Evolutionary conservation across 768 basidiomycete genomes (phyloP), one percentile per base, ranked within the genome.

Genomic region (Rhizopogon sp.): DNA sequence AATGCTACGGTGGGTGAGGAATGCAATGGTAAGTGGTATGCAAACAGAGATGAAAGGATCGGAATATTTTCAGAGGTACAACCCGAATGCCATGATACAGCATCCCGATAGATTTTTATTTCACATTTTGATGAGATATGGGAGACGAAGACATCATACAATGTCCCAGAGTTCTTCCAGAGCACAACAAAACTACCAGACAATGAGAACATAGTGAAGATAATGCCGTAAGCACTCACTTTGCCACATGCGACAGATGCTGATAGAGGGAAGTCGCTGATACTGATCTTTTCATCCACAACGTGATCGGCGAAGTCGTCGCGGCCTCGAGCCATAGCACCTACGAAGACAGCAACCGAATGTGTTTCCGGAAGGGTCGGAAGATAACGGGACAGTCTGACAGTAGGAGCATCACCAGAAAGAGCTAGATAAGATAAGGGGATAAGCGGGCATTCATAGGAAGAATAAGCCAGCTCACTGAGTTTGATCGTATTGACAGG

Each of bases 211-310:
- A 10, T 33, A 58, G 33, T 29, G 43, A 43, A 22, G 51, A 39
- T 16, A 40, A 43, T 22, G 8, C 8, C 14, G 14, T 25, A 62
- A 20, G 0, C 10, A 60, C 86, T 62, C 64, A 96, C 95, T 83
- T 98, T 98, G 57, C 96, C 96, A 65, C 96, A 98, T 17, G 96
- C 95, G 28, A 98, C 95, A 51, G 87, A 87, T 25, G 94, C 94
- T 64, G 92, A 95, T 46, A 97, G 73, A 2, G 92, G 82, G 72
- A 95, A 99, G 63, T 97, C 87, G 64, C 91, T 94, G 71, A 99
- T 93, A 58, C 91, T 85, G 63, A 98, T 93, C 75, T 99, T 99
- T 72, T 96, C 87, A 66, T 99, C 97, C 0, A 98, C 90, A 61
- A 90, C 76, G 22, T 82, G 88, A 71, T 99, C 97, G 13, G 97